phyloP scores from a whole-genome alignment of 257 asterid genomes.

The Capsicum rhomboideum region DNA sequence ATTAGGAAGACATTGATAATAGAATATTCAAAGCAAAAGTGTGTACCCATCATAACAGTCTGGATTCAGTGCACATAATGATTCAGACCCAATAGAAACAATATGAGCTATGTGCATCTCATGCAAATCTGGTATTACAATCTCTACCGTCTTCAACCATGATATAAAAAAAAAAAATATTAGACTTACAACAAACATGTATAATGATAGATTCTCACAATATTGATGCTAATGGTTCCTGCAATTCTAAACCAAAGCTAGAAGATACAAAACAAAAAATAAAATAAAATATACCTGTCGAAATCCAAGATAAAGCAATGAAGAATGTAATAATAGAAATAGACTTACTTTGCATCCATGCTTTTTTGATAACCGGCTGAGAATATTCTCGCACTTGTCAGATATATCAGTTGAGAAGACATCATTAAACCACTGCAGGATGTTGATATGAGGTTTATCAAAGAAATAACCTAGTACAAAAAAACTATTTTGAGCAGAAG shows the following conservation, averaged over 20 bases:
- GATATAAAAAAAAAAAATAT: constrained; percentile 20
- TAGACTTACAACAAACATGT: constrained; percentile 5
- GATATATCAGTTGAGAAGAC: constrained; percentile 87
- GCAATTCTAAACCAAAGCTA: background rate
- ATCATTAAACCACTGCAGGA: constrained; percentile 75
- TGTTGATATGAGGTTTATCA: constrained; percentile 11
- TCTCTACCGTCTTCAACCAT: constrained; percentile 67
- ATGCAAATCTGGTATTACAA: constrained; percentile 79
- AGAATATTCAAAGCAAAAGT: constrained; percentile 2
- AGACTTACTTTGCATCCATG: constrained; percentile 74
- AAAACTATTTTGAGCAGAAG: constrained; percentile 2
- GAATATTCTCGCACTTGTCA: constrained; percentile 69
- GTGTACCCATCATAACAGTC: constrained; percentile 77
- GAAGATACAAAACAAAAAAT: background rate
- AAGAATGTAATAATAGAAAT: background rate
- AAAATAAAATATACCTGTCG: background rate
- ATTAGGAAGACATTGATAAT: background rate
- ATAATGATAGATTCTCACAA: background rate
- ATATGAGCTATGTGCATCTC: constrained; percentile 92
- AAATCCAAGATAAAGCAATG: constrained; percentile 5
- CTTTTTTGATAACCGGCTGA: constrained; percentile 57
- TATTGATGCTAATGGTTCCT: background rate
- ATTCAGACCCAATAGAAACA: constrained; percentile 86
- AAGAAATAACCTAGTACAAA: background rate
- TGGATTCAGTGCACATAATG: constrained; percentile 61